These are phyloP conservation scores for Gillenia trifoliata DNA, from an alignment of 306 rosid genomes.

Conservation along the genomic window DNA sequence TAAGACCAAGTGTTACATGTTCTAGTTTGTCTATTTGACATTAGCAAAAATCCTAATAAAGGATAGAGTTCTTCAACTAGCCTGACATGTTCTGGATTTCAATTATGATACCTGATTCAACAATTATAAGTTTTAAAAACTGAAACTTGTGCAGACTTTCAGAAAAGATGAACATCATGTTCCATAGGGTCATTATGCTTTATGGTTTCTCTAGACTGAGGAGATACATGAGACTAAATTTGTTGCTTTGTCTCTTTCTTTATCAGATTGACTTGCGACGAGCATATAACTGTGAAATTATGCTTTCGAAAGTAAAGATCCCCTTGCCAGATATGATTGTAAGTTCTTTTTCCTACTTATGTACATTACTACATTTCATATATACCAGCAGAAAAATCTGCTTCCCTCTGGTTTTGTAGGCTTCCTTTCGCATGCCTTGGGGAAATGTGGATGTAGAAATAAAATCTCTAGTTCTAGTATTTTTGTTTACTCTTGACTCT, in stretches of 20 bases:
- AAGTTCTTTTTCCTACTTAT: constrained; percentile 23
- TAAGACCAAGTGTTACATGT: neutral
- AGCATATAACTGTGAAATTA: constrained; percentile 61
- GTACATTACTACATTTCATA: neutral
- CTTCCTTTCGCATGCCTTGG: neutral
- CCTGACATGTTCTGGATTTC: neutral
- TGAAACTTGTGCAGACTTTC: neutral
- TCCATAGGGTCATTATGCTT: neutral
- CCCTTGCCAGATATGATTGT: constrained; percentile 59
- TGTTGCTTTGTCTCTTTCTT: constrained; percentile 13
- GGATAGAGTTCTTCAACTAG: neutral
- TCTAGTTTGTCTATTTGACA: neutral
- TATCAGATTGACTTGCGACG: constrained; percentile 56
- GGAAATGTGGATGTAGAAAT: constrained; percentile 4
- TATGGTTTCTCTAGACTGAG: neutral
- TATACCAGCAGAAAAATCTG: neutral
- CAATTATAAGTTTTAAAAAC: neutral
- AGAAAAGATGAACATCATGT: neutral
- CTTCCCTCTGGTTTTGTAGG: neutral
- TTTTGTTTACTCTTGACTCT: neutral
- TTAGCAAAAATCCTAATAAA: neutral
- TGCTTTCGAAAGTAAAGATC: constrained; percentile 58
- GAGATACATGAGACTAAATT: neutral
- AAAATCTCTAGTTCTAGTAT: neutral
- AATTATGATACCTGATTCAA: neutral